Percentiles rank a stretch among this genome's conserved stretches.
Evolutionary conservation across 148 eudicot species (phyloP).

Genomic region (Rhododendron kiyosumense): DNA sequence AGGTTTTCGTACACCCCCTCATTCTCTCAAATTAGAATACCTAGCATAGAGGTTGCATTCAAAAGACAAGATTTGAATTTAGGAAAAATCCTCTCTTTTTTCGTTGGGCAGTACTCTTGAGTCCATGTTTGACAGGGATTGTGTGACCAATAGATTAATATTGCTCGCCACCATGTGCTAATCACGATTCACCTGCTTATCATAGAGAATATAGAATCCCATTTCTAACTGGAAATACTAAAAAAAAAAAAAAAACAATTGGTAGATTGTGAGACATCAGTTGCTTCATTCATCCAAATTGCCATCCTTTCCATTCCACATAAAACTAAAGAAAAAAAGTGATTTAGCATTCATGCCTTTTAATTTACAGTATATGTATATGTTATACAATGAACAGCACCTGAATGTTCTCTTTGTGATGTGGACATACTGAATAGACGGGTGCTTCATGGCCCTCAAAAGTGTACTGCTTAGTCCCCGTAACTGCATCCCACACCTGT

Average conservation of each 20-base stretch:
- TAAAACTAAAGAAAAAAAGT: not conserved
- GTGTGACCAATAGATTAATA: not conserved
- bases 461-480: conserved; percentile 52
- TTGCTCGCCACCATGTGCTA: not conserved
- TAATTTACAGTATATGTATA: not conserved
- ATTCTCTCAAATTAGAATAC: not conserved
- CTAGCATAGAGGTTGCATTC: not conserved
- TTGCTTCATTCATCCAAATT: not conserved
- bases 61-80: not conserved
- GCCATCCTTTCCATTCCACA: not conserved
- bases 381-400: conserved; percentile 23
- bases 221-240: conserved; percentile 29
- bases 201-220: not conserved
- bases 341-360: not conserved
- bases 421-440: conserved; percentile 82
- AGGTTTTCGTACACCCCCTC: not conserved
- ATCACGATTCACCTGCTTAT: not conserved
- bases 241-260: not conserved
- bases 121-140: not conserved
- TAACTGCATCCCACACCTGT: conserved; percentile 83
- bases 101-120: not conserved
- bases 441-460: conserved; percentile 92
- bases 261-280: not conserved
- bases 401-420: conserved; percentile 70
- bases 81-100: not conserved